These are phyloP conservation scores for Ensete ventricosum DNA, from an alignment of 176 grass and related monocot species.

Conservation along the genomic window DNA sequence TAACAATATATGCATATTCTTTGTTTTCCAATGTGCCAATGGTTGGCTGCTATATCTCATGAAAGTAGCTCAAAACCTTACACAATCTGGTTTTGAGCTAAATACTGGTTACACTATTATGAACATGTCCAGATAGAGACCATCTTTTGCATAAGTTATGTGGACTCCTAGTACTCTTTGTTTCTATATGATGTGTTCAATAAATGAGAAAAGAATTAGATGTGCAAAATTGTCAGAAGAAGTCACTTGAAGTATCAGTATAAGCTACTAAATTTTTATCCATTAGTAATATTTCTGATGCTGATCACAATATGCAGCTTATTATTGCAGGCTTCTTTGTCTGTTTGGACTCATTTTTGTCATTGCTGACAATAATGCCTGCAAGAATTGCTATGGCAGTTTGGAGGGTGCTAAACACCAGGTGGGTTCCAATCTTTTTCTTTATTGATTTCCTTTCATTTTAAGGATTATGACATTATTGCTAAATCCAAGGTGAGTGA, in stretches of 20 bases:
- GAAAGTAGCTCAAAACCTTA: too few species aligned
- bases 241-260: neutral
- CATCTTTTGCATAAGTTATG: too few species aligned
- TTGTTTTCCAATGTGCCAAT: neutral
- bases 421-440: neutral
- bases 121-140: too few species aligned
- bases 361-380: conserved; percentile 22
- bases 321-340: conserved; percentile 23
- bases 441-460: neutral
- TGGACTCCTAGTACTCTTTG: too few species aligned
- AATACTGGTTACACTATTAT: too few species aligned
- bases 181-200: too few species aligned
- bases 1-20: neutral
- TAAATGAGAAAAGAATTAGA: neutral
- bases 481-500: neutral
- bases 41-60: too few species aligned
- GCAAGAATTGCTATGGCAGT: conserved; percentile 18
- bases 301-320: conserved; percentile 20
- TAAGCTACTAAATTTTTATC: neutral
- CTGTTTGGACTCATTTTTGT: conserved; percentile 19
- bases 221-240: neutral
- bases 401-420: conserved; percentile 16
- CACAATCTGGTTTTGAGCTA: too few species aligned
- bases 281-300: conserved; percentile 6
- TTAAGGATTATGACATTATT: neutral